Percentiles rank a stretch among this genome's conserved stretches.
Evolutionary conservation across 331 rosid genomes (phyloP).

Genomic region (Phaseolus coccineus): DNA sequence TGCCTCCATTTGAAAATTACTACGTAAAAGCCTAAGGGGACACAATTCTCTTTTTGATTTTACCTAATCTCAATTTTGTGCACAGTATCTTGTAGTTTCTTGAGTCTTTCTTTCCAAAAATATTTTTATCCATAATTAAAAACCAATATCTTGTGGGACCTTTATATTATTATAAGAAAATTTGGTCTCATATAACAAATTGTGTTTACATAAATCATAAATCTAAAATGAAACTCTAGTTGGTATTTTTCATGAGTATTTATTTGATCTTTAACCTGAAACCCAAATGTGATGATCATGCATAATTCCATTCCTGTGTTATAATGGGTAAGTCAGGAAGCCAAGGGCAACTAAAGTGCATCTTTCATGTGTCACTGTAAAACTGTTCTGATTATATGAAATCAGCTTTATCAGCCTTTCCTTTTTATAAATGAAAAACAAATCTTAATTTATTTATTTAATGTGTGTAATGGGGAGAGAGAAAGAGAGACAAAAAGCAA

Average conservation of each 20-base stretch:
- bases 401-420: slow-evolving; percentile 41
- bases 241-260: too few relatives aligned
- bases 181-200: too few relatives aligned
- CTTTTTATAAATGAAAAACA: background rate
- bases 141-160: too few relatives aligned
- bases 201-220: too few relatives aligned
- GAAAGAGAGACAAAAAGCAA: slow-evolving; percentile 34
- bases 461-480: slow-evolving; percentile 9
- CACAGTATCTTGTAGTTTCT: too few relatives aligned
- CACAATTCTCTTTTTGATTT: background rate
- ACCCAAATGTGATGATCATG: background rate
- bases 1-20: slow-evolving; percentile 16
- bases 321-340: background rate
- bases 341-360: background rate
- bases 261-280: background rate
- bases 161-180: too few relatives aligned
- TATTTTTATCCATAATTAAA: too few relatives aligned
- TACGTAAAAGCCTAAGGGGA: slow-evolving; percentile 40
- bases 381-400: slow-evolving; percentile 15
- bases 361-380: slow-evolving; percentile 16
- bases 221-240: too few relatives aligned
- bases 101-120: too few relatives aligned
- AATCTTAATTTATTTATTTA: background rate
- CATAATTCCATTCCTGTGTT: background rate
- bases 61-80: background rate